phyloP scores from a whole-genome alignment of 192 early-diverging fungal genomes.

The Glomus cerebriforme region DNA sequence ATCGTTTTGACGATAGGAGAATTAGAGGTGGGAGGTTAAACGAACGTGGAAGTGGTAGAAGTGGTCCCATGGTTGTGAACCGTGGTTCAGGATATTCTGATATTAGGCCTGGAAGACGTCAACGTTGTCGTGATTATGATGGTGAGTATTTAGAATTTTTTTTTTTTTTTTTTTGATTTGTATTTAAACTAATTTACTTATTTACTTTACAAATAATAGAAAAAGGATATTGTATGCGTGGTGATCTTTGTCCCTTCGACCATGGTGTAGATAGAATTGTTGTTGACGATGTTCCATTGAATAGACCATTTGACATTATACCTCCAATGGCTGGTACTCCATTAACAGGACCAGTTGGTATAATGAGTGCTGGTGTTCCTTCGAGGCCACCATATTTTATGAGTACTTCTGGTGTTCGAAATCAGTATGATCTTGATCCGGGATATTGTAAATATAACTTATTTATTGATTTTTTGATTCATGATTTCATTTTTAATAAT shows the following conservation, averaged over 20 bases:
- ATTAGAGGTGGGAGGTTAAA: constrained; percentile 42
- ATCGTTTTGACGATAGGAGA: constrained; percentile 36
- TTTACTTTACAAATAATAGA: constrained; percentile 48
- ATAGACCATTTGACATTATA: constrained; percentile 46
- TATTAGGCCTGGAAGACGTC: constrained; percentile 39
- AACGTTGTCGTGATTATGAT: constrained; percentile 74
- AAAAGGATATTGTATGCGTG: constrained; percentile 77
- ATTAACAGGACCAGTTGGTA: constrained; percentile 35
- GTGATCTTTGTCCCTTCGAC: constrained; percentile 79
- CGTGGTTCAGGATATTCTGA: constrained; percentile 41
- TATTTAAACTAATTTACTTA: neutral
- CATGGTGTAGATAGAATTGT: constrained; percentile 73
- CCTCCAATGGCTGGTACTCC: constrained; percentile 36
- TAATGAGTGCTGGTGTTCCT: constrained; percentile 38
- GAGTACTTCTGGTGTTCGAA: constrained; percentile 35
- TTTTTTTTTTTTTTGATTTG: too few relatives aligned
- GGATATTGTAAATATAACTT: constrained; percentile 14
- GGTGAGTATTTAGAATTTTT: constrained; percentile 44
- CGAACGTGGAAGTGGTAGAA: constrained; percentile 48
- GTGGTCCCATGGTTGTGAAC: constrained; percentile 32
- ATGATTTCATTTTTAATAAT: neutral
- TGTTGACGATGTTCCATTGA: constrained; percentile 56
- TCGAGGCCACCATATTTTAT: constrained; percentile 50
- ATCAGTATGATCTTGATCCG: constrained; percentile 26
- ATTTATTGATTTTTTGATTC: neutral